Conservation (phyloP, 352 stramenopile species). For the Phytophthora nicotianae region DNA sequence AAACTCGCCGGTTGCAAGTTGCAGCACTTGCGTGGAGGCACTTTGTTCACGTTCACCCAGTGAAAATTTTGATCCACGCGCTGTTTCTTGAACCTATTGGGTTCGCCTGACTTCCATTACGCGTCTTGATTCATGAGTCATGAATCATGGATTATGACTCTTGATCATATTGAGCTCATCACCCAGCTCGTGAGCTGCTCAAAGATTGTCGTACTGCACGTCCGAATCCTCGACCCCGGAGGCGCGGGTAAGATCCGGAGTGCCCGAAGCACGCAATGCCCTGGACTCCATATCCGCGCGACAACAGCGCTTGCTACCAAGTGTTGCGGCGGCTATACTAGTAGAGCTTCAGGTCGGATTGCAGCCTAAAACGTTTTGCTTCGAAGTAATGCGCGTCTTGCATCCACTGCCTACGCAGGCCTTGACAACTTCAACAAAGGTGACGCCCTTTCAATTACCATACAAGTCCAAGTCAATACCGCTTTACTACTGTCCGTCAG, state of each 20-base stretch:
- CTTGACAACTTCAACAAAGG: not conserved
- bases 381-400: not conserved
- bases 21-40: not conserved
- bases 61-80: not conserved
- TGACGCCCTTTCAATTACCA: not conserved
- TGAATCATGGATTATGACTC: too few species aligned
- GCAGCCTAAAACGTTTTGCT: not conserved
- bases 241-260: not conserved
- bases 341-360: too few species aligned
- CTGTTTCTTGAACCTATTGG: not conserved
- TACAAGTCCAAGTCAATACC: not conserved
- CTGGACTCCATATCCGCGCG: not conserved
- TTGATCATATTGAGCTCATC: not conserved
- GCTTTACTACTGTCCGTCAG: not conserved
- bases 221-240: constrained; percentile 1
- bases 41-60: not conserved
- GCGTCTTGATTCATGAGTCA: not conserved
- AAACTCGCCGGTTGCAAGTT: not conserved
- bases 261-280: not conserved
- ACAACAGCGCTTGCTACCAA: not conserved
- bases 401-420: not conserved
- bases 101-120: not conserved
- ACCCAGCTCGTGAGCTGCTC: not conserved
- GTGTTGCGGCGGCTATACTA: too few species aligned
- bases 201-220: constrained; percentile 17